These are phyloP conservation scores for Mesostigma viride DNA, from an alignment of 139 green algal species.

Conservation along the genomic window DNA sequence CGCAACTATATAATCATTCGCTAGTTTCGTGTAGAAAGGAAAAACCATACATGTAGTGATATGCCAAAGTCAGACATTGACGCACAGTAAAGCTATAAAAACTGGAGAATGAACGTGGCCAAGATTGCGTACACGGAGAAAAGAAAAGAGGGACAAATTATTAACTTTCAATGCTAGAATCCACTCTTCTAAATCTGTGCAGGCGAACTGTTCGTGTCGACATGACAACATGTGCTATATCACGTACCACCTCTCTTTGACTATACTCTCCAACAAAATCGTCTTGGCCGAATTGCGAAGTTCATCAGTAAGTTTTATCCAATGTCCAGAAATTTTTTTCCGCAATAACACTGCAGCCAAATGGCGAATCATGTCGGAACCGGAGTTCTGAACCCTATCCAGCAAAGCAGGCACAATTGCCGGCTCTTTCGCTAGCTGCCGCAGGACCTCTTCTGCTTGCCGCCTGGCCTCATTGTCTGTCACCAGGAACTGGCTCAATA, in stretches of 20 bases:
- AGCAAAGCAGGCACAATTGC: constrained; percentile 45
- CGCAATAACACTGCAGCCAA: constrained; percentile 53
- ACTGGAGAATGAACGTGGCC: too few relatives aligned
- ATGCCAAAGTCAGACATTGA: too few relatives aligned
- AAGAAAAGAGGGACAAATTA: background rate
- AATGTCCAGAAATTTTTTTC: constrained; percentile 48
- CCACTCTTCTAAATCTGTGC: background rate
- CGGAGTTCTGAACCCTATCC: constrained; percentile 23
- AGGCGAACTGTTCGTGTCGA: background rate
- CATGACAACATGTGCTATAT: background rate
- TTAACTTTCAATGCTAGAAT: background rate
- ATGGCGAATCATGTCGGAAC: constrained; percentile 41
- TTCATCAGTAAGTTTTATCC: constrained; percentile 23
- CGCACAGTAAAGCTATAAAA: too few relatives aligned
- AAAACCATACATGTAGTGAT: too few relatives aligned
- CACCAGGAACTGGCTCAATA: constrained; percentile 27
- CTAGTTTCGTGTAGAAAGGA: too few relatives aligned
- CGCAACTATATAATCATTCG: too few relatives aligned
- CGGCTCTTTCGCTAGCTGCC: constrained; percentile 29
- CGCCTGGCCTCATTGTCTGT: constrained; percentile 23
- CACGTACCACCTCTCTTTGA: constrained; percentile 33
- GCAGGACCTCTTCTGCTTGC: constrained; percentile 23
- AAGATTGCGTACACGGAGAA: background rate
- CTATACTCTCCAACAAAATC: constrained; percentile 44
- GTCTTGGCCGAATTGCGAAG: constrained; percentile 27